These are phyloP conservation scores for Pelargonium citronellum DNA, from an alignment of 441 rosid genomes.

Conservation along the genomic window DNA sequence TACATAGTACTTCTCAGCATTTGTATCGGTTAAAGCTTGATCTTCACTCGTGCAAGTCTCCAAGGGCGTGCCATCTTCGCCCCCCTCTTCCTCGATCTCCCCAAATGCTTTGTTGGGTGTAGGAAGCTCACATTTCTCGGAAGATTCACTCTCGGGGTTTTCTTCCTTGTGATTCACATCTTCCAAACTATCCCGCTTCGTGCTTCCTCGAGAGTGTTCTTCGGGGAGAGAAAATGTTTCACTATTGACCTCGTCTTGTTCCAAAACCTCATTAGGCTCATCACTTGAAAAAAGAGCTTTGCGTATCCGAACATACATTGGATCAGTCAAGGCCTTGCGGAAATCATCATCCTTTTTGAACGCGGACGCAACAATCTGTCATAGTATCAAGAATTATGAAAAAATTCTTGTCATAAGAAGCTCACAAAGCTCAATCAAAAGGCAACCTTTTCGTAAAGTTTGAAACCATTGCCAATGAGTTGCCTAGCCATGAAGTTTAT, in stretches of 20 bases:
- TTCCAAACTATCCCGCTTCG: constrained; percentile 2
- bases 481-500: constrained; percentile 85
- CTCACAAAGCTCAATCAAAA: too few relatives aligned
- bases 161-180: constrained; percentile 19
- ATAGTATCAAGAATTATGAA: constrained; percentile 7
- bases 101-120: constrained; percentile 26
- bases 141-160: constrained; percentile 20
- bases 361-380: constrained; percentile 63
- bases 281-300: constrained; percentile 43
- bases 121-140: constrained; percentile 13
- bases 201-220: constrained; percentile 23
- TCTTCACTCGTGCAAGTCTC: constrained; percentile 23
- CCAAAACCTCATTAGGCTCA: constrained; percentile 24
- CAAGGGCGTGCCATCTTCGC: constrained; percentile 19
- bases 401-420: too few relatives aligned
- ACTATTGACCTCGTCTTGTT: constrained; percentile 19
- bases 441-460: constrained; percentile 73
- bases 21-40: constrained; percentile 17
- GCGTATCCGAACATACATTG: constrained; percentile 51
- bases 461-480: constrained; percentile 81
- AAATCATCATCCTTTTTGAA: constrained; percentile 53
- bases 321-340: constrained; percentile 48
- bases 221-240: constrained; percentile 20
- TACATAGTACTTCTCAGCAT: constrained; percentile 17
- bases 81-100: constrained; percentile 64